These are phyloP conservation scores for Debaryomyces singareniensis DNA, from an alignment of 1,139 yeast species.

Conservation along the genomic window DNA sequence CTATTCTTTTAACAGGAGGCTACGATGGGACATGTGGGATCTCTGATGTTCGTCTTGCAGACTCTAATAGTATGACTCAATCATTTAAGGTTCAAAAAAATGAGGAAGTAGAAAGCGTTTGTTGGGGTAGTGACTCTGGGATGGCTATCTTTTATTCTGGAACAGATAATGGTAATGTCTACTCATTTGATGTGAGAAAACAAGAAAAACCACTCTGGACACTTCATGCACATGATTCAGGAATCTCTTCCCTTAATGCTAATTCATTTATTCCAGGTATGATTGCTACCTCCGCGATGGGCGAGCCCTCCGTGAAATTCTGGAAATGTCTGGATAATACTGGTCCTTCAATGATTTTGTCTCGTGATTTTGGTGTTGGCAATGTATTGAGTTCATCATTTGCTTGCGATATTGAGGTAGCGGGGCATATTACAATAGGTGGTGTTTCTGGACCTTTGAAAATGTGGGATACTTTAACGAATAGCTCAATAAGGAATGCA, in stretches of 20 bases:
- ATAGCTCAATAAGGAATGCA: slow-evolving; percentile 66
- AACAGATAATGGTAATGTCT: slow-evolving; percentile 86
- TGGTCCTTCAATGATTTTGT: slow-evolving; percentile 78
- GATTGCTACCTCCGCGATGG: slow-evolving; percentile 85
- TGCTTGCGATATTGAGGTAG: slow-evolving; percentile 83
- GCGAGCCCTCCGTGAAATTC: slow-evolving; percentile 77
- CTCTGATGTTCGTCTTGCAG: slow-evolving; percentile 79
- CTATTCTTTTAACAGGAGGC: slow-evolving; percentile 85
- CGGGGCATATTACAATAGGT: slow-evolving; percentile 80
- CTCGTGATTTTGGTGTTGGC: slow-evolving; percentile 93
- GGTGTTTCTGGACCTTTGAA: slow-evolving; percentile 83
- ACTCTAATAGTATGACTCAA: slow-evolving; percentile 51
- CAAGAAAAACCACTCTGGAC: slow-evolving; percentile 81
- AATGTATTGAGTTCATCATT: slow-evolving; percentile 79
- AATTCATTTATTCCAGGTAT: slow-evolving; percentile 66
- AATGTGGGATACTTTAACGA: slow-evolving; percentile 89
- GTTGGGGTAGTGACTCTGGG: slow-evolving; percentile 51
- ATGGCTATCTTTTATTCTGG: slow-evolving; percentile 78
- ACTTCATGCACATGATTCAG: slow-evolving; percentile 94
- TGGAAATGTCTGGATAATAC: slow-evolving; percentile 64
- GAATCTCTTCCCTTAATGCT: slow-evolving; percentile 75
- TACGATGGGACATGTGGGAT: slow-evolving; percentile 79
- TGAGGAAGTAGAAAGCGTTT: slow-evolving; percentile 80
- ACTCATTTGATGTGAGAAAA: slow-evolving; percentile 80
- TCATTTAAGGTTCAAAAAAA: slow-evolving; percentile 54